Conservation (phyloP, 345 rosid species). For the Acer negundo region DNA sequence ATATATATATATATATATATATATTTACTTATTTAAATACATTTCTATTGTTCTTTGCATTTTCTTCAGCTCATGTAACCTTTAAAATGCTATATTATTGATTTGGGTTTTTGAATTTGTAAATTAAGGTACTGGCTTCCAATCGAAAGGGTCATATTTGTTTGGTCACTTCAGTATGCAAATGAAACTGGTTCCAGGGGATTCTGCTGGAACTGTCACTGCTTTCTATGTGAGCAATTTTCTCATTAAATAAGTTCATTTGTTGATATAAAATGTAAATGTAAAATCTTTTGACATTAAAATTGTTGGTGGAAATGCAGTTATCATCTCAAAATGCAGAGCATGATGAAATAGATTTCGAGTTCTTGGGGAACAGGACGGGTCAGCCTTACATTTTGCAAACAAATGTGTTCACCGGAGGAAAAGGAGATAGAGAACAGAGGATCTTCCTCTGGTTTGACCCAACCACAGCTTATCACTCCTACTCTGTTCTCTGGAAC, state of each 20-base stretch:
- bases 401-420: slow-evolving; percentile 83
- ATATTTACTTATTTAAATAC: neutral
- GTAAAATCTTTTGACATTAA: neutral
- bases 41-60: neutral
- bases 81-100: no score
- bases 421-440: slow-evolving; percentile 80
- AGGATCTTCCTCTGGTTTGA: slow-evolving; percentile 86
- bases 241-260: no score
- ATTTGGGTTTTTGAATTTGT: neutral
- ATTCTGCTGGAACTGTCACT: slow-evolving; percentile 87
- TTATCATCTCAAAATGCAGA: slow-evolving; percentile 76
- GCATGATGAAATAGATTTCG: slow-evolving; percentile 92
- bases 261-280: no score
- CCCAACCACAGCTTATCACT: slow-evolving; percentile 59
- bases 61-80: no score
- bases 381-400: slow-evolving; percentile 84
- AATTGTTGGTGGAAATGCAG: slow-evolving; percentile 36
- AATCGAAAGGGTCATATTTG: slow-evolving; percentile 77
- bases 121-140: slow-evolving; percentile 76
- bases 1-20: no score
- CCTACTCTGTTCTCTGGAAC: slow-evolving; percentile 81
- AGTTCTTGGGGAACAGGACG: slow-evolving; percentile 86
- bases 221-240: slow-evolving; percentile 67
- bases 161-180: slow-evolving; percentile 90
- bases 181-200: slow-evolving; percentile 75